Evolutionary conservation across 2,329 filamentous ascomycete species (phyloP).

Genomic region (Verticillium dahliae): DNA sequence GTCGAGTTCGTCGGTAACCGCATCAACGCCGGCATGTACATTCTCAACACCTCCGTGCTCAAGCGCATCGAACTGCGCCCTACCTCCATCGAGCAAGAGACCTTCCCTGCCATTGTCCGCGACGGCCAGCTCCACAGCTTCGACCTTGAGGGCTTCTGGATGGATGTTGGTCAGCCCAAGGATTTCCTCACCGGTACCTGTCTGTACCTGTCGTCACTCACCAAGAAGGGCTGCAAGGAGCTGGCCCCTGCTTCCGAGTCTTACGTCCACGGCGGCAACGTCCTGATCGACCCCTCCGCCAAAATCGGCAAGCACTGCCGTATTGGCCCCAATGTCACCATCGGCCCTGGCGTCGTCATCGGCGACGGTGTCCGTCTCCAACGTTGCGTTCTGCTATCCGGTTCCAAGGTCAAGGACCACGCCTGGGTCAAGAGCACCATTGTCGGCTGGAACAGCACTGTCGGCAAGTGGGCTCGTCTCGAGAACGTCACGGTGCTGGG

Average conservation of each 20-base stretch:
- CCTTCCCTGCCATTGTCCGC: slow-evolving; percentile 87
- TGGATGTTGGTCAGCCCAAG: slow-evolving; percentile 98
- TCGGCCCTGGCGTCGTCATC: slow-evolving; percentile 86
- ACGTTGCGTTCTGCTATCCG: slow-evolving; percentile 81
- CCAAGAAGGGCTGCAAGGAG: slow-evolving; percentile 83
- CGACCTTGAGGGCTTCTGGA: slow-evolving; percentile 97
- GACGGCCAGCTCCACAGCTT: slow-evolving; percentile 93
- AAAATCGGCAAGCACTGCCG: slow-evolving; percentile 98
- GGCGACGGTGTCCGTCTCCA: slow-evolving; percentile 93
- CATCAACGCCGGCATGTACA: slow-evolving; percentile 98
- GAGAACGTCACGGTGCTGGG: slow-evolving; percentile 98
- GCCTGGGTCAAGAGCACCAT: slow-evolving; percentile 99
- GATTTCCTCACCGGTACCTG: slow-evolving; percentile 96
- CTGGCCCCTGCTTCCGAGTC: slow-evolving; percentile 68
- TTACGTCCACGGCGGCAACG: slow-evolving; percentile 88
- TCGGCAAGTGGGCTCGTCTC: slow-evolving; percentile 90
- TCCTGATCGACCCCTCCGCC: slow-evolving; percentile 86
- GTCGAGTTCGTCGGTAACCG: slow-evolving; percentile 98
- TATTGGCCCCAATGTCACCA: slow-evolving; percentile 94
- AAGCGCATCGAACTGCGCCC: slow-evolving; percentile 90
- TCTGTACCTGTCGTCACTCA: slow-evolving; percentile 86
- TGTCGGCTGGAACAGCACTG: slow-evolving; percentile 95
- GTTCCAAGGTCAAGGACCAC: slow-evolving; percentile 95
- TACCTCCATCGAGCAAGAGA: slow-evolving; percentile 97
- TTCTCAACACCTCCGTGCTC: slow-evolving; percentile 87